Conservation (phyloP, 495 filamentous ascomycete species). For the Monascus purpureus region DNA sequence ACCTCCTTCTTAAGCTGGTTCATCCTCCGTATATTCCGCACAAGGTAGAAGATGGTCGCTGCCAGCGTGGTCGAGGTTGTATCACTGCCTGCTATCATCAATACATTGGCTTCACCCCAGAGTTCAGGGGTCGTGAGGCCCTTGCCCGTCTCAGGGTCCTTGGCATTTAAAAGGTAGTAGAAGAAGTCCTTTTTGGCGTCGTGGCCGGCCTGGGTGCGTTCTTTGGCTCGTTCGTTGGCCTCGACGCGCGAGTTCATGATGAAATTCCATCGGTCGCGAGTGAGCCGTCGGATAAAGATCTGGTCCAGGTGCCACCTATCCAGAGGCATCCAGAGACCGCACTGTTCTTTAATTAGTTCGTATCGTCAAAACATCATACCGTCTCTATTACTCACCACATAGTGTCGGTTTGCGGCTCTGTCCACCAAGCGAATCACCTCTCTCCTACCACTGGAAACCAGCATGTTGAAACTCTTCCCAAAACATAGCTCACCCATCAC, state of each 20-base stretch:
- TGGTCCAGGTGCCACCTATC: constrained; percentile 40
- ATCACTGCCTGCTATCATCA: constrained; percentile 44
- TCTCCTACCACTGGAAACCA: constrained; percentile 30
- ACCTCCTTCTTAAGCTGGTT: constrained; percentile 36
- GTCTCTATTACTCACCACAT: constrained; percentile 29
- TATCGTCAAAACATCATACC: not conserved
- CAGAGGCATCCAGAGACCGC: constrained; percentile 44
- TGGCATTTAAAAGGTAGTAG: constrained; percentile 42
- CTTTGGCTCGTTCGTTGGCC: constrained; percentile 39
- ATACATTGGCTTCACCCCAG: constrained; percentile 56
- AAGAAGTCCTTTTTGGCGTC: constrained; percentile 54
- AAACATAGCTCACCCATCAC: constrained; percentile 40
- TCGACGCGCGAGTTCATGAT: constrained; percentile 45
- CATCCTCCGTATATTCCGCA: constrained; percentile 32
- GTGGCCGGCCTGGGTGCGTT: constrained; percentile 27
- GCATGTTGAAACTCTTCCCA: constrained; percentile 41
- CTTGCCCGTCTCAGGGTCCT: constrained; percentile 44
- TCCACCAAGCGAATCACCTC: constrained; percentile 36
- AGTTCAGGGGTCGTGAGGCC: constrained; percentile 53
- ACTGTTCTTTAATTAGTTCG: constrained; percentile 16
- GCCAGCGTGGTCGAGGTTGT: constrained; percentile 44
- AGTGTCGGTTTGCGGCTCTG: constrained; percentile 37
- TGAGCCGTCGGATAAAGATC: constrained; percentile 43
- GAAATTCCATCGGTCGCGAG: constrained; percentile 43
- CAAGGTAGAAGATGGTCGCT: constrained; percentile 49